Base-by-base conservation (phyloP, 371 early-diverging fungal genomes). In the Mucor mucedo region DNA sequence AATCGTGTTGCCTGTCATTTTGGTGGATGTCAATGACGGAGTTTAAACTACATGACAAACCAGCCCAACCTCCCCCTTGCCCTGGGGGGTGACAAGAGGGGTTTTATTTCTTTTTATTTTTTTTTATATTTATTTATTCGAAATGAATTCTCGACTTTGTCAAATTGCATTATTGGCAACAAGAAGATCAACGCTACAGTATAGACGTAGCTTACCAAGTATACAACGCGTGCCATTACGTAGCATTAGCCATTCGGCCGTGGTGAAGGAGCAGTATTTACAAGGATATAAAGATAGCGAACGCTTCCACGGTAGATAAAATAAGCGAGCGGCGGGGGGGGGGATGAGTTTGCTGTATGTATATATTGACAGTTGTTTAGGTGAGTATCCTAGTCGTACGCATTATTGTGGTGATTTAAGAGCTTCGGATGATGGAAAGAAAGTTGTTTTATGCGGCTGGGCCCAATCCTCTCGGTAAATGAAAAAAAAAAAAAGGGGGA, bases 381-480 rank as follows among this genome's bases (percentile, higher is more conserved):
- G 82, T 33, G 64, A 65, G 9, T 86, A 79, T 49, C 88, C 85
- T 7, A 58, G 68, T 40, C 79, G 92, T 49, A 90, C 92, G 3
- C 93, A 92, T 71, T 84, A 76, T 16, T 91, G 92, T 63, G 91
- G 91, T 14, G 82, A 89, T 7, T 69, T 93, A 28, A 69, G 75
- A 29, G 70, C 67, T 32, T 30, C 59, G 6, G 72, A 89, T 63
- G 76, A 85, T 41, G 89, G 88, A 10, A 76, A 89, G 63, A 68
- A 67, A 6, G 91, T 91, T 41, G 82, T 83, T 2, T 70, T 93
- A 29, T 85, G 85, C 66, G 93, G 93, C 13, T 93, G 93, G 93
- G 87, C 86, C 5, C 91, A 88, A 62, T 77, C 78, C 50, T 70
- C 90, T 35, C 84, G 89, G 88, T 86, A 74, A 29, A 21, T 21